Evolutionary conservation across 1,284 basidiomycete species (phyloP), one percentile per base, ranked within the genome.

Genomic region (Porogramme epimiltina): DNA sequence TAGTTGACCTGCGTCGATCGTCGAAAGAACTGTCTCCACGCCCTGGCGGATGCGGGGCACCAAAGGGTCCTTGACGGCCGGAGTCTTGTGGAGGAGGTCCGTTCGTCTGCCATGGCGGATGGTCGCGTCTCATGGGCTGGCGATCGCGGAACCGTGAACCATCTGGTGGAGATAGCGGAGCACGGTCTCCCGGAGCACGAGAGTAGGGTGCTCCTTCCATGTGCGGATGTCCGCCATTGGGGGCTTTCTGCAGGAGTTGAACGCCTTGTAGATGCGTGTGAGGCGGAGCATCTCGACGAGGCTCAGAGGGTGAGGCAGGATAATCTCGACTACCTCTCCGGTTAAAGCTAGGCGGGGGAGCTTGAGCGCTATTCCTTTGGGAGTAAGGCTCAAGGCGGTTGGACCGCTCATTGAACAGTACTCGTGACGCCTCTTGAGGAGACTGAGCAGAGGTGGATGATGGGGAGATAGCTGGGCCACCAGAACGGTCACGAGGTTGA

Each of bases 401-500:
- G 10, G 87, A 92, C 8, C 87, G 83, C 62, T 94, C 93, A 62
- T 96, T 95, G 76, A 95, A 96, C n/a, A 96, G 73, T 0, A 88
- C 85, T 24, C 89, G 69, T n/a, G 74, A 72, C 16, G 66, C 70
- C 45, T 84, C 82, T 58, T 77, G 73, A 9, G 80, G 77, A 6
- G 80, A 79, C 58, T 78, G 71, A 16, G 70, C 60, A 25, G 75
- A 67, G 19, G 77, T 73, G 5, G 78, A 71, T 24, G 71, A 67
- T 8, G 68, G 58, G 10, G 74, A 70, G 51, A 65, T 73, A 49
- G 58, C 59, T 39, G 64, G 67, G 42, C 62, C 67, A 58, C 68
- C 74, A 58, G 67, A 70, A 56, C 71, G 63, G 31, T 71, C 65
- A 45, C 80, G 79, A 55, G 73, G 73, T 31, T 28, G 69, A 70